Base-by-base conservation (phyloP, 495 filamentous ascomycete species). In the Hamigera avellanea region DNA sequence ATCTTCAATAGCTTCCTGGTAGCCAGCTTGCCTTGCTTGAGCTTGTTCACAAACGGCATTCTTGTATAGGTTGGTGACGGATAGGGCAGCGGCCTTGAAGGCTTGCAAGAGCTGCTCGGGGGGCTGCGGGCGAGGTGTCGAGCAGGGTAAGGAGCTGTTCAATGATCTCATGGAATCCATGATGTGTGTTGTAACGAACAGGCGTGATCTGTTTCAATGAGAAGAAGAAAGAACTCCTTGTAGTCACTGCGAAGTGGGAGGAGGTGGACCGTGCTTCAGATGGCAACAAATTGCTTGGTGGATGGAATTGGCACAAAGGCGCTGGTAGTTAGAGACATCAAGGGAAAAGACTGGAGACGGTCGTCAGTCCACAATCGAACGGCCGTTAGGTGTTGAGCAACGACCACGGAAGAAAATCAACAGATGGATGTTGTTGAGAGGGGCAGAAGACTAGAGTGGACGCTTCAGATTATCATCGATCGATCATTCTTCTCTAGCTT, bases 61-160 rank as follows among this genome's bases (percentile, higher is more conserved):
- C 56, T 94, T 95, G 63, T 95, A 96, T 19, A 99, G 78, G 44
- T 87, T 89, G 32, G 93, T 96, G 35, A 96, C 88, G 2, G 93
- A 93, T 14, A 95, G 67, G 10, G 93, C 93, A 15, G 93, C 93
- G 26, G 80, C 73, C 54, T 83, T 88, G 71, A 99, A 99, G 36
- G 83, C 77, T 35, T 87, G 80, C 32, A 93, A 72, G 27, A 95
- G 75, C 50, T 91, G 72, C 52, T 87, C 84, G 9, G 81, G 72
- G 16, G 80, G 76, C 39, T 83, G 83, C 19, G 59, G 58, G 15
- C 61, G 54, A 21, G 64, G 63, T 36, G 65, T 67, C 5, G 68
- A 63, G 28, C 59, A 61, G 12, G 75, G 75, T 33, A 84, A 58
- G 7, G 78, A 83, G 5, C 70, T 81, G 49, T 81, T 81, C n/a